Base-by-base conservation (phyloP, 371 early-diverging fungal species). In the Rhizomucor miehei region DNA sequence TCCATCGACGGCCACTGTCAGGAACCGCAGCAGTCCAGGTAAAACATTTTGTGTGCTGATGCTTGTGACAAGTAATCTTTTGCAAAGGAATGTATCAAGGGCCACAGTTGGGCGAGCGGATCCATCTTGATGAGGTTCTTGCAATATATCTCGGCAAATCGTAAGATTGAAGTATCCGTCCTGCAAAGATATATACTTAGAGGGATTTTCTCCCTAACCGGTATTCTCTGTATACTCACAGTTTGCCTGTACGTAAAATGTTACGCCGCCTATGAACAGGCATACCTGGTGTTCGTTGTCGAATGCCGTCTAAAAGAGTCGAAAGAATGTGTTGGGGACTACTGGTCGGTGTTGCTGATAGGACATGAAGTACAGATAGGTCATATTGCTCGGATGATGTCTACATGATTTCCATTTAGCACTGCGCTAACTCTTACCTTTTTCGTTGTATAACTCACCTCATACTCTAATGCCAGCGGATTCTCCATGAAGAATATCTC, bases 61-160 rank as follows among this genome's bases (percentile, higher is more conserved):
- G 87, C 84, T 55, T 86, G 86, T 2, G 85, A 73, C 16, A 79
- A 65, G 38, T 82, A 84, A 25, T 90, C 90, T 48, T 83, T 86
- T 19, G 85, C 72, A 54, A 85, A 89, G 1, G 80, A 65, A 37
- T 80, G 62, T 38, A 84, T 86, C 20, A 75, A 63, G 1, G 79
- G 85, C 89, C 89, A 90, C 12, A 88, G 63, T 23, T 84, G 79
- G 6, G 78, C 66, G 8, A 86, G 57, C 0, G 79, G 59, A 20
- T 84, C 84, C 0, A 67, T 65, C 11, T 67, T 66, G 21, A 70
- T 67, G 52, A 83, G 50, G 34, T 75, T 63, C 3, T 64, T 63
- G 50, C 80, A 82, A 36, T 81, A 84, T 13, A 82, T 77, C 54
- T 86, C 86, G 20, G 82, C 60, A 62, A 84, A 82, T 19, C 82